Evolutionary conservation across 2,329 filamentous ascomycete genomes (phyloP).

Genomic region (Verticillium dahliae): DNA sequence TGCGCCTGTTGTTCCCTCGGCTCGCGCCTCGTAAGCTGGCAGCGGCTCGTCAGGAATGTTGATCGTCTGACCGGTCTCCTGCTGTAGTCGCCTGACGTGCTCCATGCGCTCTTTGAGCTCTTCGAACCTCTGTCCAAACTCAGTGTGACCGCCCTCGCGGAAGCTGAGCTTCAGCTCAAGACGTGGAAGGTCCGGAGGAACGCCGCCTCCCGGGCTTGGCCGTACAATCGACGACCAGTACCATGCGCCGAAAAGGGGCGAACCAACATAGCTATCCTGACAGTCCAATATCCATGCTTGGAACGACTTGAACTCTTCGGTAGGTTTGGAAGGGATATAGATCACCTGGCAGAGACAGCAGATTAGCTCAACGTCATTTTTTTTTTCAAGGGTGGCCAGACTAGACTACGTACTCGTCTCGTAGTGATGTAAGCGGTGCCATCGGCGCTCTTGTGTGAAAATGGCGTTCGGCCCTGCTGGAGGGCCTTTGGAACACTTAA

Average conservation of each 20-base stretch:
- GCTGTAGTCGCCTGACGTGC: constrained; percentile 70
- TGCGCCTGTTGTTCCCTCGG: constrained; percentile 19
- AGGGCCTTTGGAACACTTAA: constrained; percentile 65
- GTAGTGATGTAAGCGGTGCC: constrained; percentile 80
- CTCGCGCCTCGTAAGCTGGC: constrained; percentile 72
- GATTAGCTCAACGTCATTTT: constrained; percentile 1
- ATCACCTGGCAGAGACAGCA: constrained; percentile 55
- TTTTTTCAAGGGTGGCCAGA: not conserved
- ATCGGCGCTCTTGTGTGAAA: constrained; percentile 65
- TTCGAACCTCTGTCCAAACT: constrained; percentile 79
- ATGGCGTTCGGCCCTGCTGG: constrained; percentile 50
- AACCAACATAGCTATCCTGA: constrained; percentile 76
- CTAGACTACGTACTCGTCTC: constrained; percentile 58
- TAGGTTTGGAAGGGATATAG: constrained; percentile 71
- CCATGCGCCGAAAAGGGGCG: constrained; percentile 90
- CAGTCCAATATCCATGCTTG: constrained; percentile 82
- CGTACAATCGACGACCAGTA: constrained; percentile 77
- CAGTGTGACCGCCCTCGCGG: constrained; percentile 90
- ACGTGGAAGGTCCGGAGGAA: constrained; percentile 65
- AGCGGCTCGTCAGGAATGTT: constrained; percentile 77
- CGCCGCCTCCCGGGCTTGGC: constrained; percentile 76
- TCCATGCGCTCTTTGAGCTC: constrained; percentile 76
- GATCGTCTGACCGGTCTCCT: constrained; percentile 57
- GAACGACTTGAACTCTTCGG: constrained; percentile 73
- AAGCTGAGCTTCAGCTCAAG: constrained; percentile 83